Evolutionary conservation across 768 basidiomycete species (phyloP).

Genomic region (Pleurotus eryngii): DNA sequence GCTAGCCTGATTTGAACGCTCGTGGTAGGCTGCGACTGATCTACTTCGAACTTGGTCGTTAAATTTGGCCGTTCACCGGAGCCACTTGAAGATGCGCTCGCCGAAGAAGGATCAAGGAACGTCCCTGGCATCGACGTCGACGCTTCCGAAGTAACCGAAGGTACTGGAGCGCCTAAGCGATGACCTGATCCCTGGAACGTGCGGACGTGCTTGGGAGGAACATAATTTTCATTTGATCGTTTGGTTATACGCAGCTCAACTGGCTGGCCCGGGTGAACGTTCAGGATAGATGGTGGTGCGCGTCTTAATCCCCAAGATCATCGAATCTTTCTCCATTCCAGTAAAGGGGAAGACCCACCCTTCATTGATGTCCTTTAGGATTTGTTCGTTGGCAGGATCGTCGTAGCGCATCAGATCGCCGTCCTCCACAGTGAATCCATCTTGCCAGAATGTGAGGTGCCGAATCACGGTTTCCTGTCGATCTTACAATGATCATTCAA

Average conservation of each 20-base stretch:
- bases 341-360: constrained; percentile 45
- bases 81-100: constrained; percentile 18
- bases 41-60: constrained; percentile 71
- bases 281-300: constrained; percentile 75
- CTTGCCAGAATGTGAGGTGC: constrained; percentile 85
- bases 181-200: constrained; percentile 75
- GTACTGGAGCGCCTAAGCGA: constrained; percentile 78
- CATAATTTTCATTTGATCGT: constrained; percentile 69
- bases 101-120: constrained; percentile 39
- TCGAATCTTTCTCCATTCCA: too few relatives aligned
- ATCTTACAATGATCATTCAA: background rate
- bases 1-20: constrained; percentile 88
- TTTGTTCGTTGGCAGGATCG: constrained; percentile 64
- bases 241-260: constrained; percentile 81
- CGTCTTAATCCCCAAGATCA: constrained; percentile 37
- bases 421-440: constrained; percentile 91
- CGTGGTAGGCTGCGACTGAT: constrained; percentile 78
- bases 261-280: constrained; percentile 71
- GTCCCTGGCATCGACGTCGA: constrained; percentile 53
- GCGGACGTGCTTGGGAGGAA: constrained; percentile 45
- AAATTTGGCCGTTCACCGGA: constrained; percentile 32
- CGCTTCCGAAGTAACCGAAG: constrained; percentile 21
- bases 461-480: constrained; percentile 61
- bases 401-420: constrained; percentile 83
- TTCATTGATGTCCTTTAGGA: constrained; percentile 73